Conservation (phyloP, 2,329 filamentous ascomycete genomes). For the Fusarium hainanense region DNA sequence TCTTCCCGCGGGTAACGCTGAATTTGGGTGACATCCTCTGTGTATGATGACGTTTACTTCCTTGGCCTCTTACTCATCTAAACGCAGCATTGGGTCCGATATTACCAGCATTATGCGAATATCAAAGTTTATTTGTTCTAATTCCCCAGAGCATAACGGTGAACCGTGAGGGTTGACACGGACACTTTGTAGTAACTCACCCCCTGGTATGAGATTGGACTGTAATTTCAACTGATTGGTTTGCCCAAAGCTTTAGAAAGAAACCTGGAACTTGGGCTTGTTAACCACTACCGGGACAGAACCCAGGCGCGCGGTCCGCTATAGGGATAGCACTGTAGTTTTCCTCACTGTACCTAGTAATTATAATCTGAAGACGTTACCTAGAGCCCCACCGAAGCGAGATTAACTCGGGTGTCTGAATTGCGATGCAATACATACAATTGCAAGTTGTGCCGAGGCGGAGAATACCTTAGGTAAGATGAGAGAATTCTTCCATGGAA, state of each 20-base stretch:
- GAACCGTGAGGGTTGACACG: slow-evolving; percentile 6
- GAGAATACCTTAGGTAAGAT: slow-evolving; percentile 10
- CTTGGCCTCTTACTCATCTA: background rate
- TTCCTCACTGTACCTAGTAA: too few relatives aligned
- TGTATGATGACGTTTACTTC: slow-evolving; percentile 19
- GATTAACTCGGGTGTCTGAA: slow-evolving; percentile 31
- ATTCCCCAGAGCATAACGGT: slow-evolving; percentile 2
- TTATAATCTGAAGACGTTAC: background rate
- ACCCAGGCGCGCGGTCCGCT: slow-evolving; percentile 21
- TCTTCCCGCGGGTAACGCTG: slow-evolving; percentile 6
- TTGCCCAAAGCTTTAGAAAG: slow-evolving; percentile 19
- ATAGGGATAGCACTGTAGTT: slow-evolving; percentile 9
- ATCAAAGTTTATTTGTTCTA: slow-evolving; percentile 12
- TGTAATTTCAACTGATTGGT: slow-evolving; percentile 20
- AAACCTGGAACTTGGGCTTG: slow-evolving; percentile 22
- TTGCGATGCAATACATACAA: background rate
- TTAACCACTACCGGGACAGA: slow-evolving; percentile 9
- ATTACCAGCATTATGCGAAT: slow-evolving; percentile 29
- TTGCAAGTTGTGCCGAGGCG: slow-evolving; percentile 19
- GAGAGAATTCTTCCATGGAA: slow-evolving; percentile 27
- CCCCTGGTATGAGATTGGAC: background rate
- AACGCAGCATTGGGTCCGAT: background rate
- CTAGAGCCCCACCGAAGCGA: slow-evolving; percentile 25
- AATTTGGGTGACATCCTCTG: slow-evolving; percentile 1
- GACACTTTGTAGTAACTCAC: background rate